Conservation (phyloP, 192 early-diverging fungal genomes). For the Spinellus fusiger region DNA sequence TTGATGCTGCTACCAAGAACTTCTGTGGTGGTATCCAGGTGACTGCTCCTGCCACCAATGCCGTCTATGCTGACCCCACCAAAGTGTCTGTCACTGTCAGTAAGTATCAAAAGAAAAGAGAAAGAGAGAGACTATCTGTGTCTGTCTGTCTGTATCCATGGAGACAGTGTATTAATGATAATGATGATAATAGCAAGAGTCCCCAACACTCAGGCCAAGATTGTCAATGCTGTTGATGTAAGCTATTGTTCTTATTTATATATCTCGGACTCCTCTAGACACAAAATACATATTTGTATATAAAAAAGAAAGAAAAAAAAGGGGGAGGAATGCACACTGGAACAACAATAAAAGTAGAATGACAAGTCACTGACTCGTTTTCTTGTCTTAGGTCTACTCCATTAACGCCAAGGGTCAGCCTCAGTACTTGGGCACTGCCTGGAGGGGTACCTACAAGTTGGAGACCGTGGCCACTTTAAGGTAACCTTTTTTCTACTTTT, state of each 20-base stretch:
- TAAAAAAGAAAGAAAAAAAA: too few species aligned
- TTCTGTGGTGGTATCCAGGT: constrained; percentile 30
- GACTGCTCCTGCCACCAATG: constrained; percentile 10
- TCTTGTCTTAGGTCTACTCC: constrained; percentile 16
- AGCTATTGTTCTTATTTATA: constrained; percentile 1
- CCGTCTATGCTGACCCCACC: constrained; percentile 12
- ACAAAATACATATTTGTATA: not conserved
- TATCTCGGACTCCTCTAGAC: too few species aligned
- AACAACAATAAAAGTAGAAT: too few species aligned
- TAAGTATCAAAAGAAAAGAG: constrained; percentile 8
- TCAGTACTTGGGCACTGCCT: constrained; percentile 22
- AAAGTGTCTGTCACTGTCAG: constrained; percentile 27
- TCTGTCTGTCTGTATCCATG: not conserved
- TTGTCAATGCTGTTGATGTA: constrained; percentile 29
- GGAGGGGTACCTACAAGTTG: constrained; percentile 28
- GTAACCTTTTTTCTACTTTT: constrained; percentile 6
- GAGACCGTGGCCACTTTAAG: constrained; percentile 23
- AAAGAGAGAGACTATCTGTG: not conserved
- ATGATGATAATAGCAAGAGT: constrained; percentile 25
- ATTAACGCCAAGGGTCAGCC: constrained; percentile 20
- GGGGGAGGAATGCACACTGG: too few species aligned
- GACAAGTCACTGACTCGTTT: too few species aligned
- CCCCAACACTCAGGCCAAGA: constrained; percentile 23
- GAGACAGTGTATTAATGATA: too few species aligned
- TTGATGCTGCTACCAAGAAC: constrained; percentile 23